Evolutionary conservation across 2,329 filamentous ascomycete species (phyloP), one percentile per base, ranked within the genome.

Genomic region (Penicillium sp.): DNA sequence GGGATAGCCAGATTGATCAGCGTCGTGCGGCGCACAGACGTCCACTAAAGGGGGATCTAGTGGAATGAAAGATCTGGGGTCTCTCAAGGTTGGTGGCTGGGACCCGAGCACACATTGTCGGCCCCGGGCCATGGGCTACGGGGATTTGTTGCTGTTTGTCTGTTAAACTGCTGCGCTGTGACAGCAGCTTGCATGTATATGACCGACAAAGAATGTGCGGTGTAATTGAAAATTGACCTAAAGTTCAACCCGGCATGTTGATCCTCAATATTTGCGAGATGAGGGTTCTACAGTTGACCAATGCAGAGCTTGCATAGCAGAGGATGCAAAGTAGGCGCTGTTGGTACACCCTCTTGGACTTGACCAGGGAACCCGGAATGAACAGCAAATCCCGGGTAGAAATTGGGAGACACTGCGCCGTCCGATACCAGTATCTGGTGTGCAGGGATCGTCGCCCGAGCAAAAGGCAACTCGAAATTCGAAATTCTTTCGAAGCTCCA

Each of bases 1-100:
- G 8, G 24, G 31, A 44, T 38, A 50, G 52, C 52, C 36, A 55
- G 43, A 59, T 43, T 43, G 62, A 64, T 64, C 58, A 56, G 52
- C 56, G 60, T 49, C 57, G 47, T 42, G 21, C 49, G 54, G 54
- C 54, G 61, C 63, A 65, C 63, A 64, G 63, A 63, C 57, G 43
- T 43, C 36, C 52, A 51, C 56, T 58, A 56, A 55, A 36, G 44
- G 52, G 46, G 52, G 56, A 51, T 55, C 47, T 50, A 49, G 47
- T 54, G 54, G 55, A 58, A 58, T 36, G 52, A 43, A 54, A 56
- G 52, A 60, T 57, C 58, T 54, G 62, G 60, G 60, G 61, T 52
- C 42, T 27, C 8, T 8, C 24, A 27, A 27, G 24, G 24, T 27
- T 45, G 49, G 50, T 57, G 59, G 53, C 44, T 53, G 47, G 55